Evolutionary conservation across 1,284 basidiomycete species (phyloP).

Genomic region (Sporisorium graminicola): DNA sequence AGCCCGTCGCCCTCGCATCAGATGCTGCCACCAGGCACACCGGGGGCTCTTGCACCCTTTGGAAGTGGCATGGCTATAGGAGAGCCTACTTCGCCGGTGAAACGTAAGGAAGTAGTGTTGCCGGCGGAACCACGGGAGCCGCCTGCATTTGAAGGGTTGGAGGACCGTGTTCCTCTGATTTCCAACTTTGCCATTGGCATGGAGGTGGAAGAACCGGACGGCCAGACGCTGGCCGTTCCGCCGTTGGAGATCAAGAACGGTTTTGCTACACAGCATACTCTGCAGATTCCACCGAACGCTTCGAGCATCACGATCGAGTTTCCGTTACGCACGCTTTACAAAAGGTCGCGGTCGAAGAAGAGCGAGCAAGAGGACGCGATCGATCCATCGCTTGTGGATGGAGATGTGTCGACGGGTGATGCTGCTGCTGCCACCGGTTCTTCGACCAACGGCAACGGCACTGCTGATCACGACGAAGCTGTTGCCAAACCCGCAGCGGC

Average conservation of each 20-base stretch:
- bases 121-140: constrained; percentile 15
- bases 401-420: constrained; percentile 19
- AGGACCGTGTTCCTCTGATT: constrained; percentile 34
- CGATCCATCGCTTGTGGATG: constrained; percentile 14
- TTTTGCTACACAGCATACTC: constrained; percentile 36
- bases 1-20: constrained; percentile 16
- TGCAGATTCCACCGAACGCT: constrained; percentile 42
- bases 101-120: constrained; percentile 32
- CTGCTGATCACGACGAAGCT: background rate
- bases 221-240: constrained; percentile 16
- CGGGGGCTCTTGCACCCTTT: constrained; percentile 15
- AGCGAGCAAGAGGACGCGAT: background rate
- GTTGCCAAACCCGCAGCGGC: background rate
- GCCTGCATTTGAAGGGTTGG: constrained; percentile 29
- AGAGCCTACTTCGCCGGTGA: constrained; percentile 24
- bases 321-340: constrained; percentile 28
- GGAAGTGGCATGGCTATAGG: constrained; percentile 10
- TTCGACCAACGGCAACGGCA: constrained; percentile 12
- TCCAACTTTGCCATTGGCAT: constrained; percentile 36
- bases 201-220: constrained; percentile 37
- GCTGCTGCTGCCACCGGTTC: background rate
- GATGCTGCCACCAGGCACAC: constrained; percentile 29
- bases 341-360: constrained; percentile 4
- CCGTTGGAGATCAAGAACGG: constrained; percentile 36
- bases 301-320: constrained; percentile 37